Evolutionary conservation across 148 eudicot species (phyloP).

Genomic region (Tetragonia tetragonoides): DNA sequence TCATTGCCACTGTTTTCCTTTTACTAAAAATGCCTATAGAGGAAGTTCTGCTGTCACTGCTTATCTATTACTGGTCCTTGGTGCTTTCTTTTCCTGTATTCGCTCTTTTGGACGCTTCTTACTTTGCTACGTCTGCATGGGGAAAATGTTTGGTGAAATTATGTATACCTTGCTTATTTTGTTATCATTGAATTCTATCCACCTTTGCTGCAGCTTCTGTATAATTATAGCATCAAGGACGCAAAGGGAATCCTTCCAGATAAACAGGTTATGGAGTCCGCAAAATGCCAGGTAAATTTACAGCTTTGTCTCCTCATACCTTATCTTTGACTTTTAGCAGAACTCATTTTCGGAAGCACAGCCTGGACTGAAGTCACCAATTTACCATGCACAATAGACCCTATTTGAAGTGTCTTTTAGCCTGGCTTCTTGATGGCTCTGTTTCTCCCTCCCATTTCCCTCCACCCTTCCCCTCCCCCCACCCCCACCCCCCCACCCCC

Average conservation of each 20-base stretch:
- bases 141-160: not conserved
- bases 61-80: not conserved
- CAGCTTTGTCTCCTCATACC: not conserved
- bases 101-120: too few species aligned
- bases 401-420: too few species aligned
- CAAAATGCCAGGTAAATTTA: slow-evolving; percentile 74
- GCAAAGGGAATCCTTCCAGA: slow-evolving; percentile 66
- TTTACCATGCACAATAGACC: not conserved
- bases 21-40: not conserved
- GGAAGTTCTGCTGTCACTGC: not conserved
- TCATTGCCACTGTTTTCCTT: not conserved
- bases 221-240: slow-evolving; percentile 52
- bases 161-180: not conserved
- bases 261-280: slow-evolving; percentile 65
- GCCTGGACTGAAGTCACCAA: not conserved
- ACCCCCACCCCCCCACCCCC: too few species aligned
- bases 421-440: too few species aligned
- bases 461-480: too few species aligned
- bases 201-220: slow-evolving; percentile 67
- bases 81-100: too few species aligned
- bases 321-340: not conserved
- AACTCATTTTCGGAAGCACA: not conserved
- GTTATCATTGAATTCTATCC: slow-evolving; percentile 25
- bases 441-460: too few species aligned
- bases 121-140: not conserved